These are phyloP conservation scores for Penicillium oxalicum DNA, from an alignment of 2,329 filamentous ascomycete species.

Conservation along the genomic window DNA sequence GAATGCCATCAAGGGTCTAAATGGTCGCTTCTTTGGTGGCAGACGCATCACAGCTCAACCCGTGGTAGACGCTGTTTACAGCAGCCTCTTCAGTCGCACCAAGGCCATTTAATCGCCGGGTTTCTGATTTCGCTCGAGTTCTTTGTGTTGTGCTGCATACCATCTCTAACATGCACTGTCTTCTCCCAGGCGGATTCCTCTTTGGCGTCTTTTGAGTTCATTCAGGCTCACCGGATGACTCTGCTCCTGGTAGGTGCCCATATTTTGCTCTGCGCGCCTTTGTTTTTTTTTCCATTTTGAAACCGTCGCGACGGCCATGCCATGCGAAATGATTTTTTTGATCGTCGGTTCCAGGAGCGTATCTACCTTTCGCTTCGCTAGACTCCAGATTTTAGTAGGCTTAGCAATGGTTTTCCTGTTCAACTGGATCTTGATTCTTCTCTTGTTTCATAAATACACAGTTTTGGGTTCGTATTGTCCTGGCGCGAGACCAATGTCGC, in stretches of 20 bases:
- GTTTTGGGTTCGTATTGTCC: too few relatives aligned
- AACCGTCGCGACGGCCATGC: slow-evolving; percentile 23
- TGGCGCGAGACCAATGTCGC: too few relatives aligned
- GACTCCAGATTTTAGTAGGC: background rate
- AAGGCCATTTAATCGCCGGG: slow-evolving; percentile 61
- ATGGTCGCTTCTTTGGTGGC: slow-evolving; percentile 92
- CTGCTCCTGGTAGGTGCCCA: slow-evolving; percentile 36
- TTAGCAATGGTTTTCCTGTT: slow-evolving; percentile 1
- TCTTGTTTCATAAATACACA: too few relatives aligned
- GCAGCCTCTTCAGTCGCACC: slow-evolving; percentile 85
- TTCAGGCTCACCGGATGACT: slow-evolving; percentile 25
- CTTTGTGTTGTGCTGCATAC: slow-evolving; percentile 24
- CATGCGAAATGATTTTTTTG: slow-evolving; percentile 18
- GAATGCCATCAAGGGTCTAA: slow-evolving; percentile 95
- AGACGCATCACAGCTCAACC: slow-evolving; percentile 89
- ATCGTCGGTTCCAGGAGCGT: slow-evolving; percentile 14
- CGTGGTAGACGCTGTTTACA: slow-evolving; percentile 98
- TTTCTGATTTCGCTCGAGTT: slow-evolving; percentile 10
- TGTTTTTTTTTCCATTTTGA: slow-evolving; percentile 14
- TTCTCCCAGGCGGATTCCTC: slow-evolving; percentile 16
- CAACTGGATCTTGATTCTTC: too few relatives aligned
- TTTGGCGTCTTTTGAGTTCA: slow-evolving; percentile 14
- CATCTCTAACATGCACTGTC: slow-evolving; percentile 21
- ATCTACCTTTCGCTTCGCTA: background rate
- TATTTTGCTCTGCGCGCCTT: slow-evolving; percentile 20